These are phyloP conservation scores for Jatropha multifida DNA, from an alignment of 441 rosid genomes.

Conservation along the genomic window DNA sequence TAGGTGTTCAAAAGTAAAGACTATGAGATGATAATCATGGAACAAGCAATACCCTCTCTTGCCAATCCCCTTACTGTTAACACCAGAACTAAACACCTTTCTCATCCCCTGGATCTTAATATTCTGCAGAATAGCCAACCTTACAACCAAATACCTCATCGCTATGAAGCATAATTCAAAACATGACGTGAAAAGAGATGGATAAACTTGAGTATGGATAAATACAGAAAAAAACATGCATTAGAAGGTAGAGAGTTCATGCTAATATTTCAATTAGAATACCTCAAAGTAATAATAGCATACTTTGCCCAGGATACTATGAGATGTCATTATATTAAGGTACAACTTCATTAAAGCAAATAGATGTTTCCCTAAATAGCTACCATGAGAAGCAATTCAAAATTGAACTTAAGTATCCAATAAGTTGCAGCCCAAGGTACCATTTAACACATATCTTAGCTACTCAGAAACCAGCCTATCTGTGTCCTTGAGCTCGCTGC, in stretches of 20 bases:
- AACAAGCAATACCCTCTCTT: neutral
- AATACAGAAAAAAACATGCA: constrained; percentile 8
- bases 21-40: neutral
- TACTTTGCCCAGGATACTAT: constrained; percentile 21
- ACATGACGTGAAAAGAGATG: neutral
- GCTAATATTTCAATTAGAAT: constrained; percentile 21
- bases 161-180: neutral
- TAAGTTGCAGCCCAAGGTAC: constrained; percentile 46
- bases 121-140: neutral
- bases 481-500: constrained; percentile 72
- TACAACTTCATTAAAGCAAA: constrained; percentile 34
- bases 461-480: constrained; percentile 40
- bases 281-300: constrained; percentile 23
- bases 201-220: neutral
- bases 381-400: constrained; percentile 28
- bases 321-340: constrained; percentile 24
- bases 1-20: neutral
- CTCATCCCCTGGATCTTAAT: neutral
- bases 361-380: constrained; percentile 26
- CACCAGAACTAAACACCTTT: neutral
- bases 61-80: neutral
- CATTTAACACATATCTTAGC: constrained; percentile 33
- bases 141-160: constrained; percentile 4
- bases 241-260: constrained; percentile 1
- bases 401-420: constrained; percentile 29